Evolutionary conservation across 495 filamentous ascomycete genomes (phyloP).

Genomic region (Hyaloscypha hepaticicola): DNA sequence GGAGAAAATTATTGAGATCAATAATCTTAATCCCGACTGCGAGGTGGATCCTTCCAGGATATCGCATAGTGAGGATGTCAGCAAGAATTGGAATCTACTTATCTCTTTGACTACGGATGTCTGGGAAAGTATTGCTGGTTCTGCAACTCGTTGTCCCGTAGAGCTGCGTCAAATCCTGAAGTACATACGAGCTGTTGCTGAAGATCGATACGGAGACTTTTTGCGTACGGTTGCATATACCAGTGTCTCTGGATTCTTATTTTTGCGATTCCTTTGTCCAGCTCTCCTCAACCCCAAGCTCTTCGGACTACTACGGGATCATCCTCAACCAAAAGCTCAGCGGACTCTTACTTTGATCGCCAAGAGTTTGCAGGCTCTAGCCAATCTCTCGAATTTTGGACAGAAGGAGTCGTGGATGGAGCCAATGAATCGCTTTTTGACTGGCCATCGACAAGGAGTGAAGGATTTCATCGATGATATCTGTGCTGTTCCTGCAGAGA

Average conservation of each 20-base stretch:
- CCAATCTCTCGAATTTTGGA: constrained; percentile 90
- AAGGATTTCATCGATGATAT: constrained; percentile 85
- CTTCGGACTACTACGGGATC: constrained; percentile 85
- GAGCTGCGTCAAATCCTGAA: constrained; percentile 87
- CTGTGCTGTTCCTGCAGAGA: constrained; percentile 75
- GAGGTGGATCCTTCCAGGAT: constrained; percentile 89
- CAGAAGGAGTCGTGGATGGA: constrained; percentile 99
- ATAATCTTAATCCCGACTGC: constrained; percentile 84
- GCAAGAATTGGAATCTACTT: constrained; percentile 80
- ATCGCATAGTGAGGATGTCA: constrained; percentile 67
- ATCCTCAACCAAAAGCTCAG: constrained; percentile 82
- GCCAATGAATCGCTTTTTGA: constrained; percentile 85
- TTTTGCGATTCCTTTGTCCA: constrained; percentile 93
- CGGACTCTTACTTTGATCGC: constrained; percentile 91
- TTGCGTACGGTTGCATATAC: constrained; percentile 91
- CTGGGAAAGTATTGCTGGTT: constrained; percentile 79
- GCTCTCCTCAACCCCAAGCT: constrained; percentile 95
- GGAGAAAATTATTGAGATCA: constrained; percentile 84
- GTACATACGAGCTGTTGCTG: constrained; percentile 89
- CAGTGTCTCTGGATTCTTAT: constrained; percentile 94
- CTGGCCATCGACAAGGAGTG: constrained; percentile 66
- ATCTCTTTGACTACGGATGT: constrained; percentile 74
- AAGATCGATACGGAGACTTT: constrained; percentile 96
- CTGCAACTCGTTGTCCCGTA: constrained; percentile 70
- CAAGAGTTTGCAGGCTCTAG: constrained; percentile 92